Evolutionary conservation across 2,329 filamentous ascomycete species (phyloP), one percentile per base, ranked within the genome.

Genomic region (Botrytis paeoniae): DNA sequence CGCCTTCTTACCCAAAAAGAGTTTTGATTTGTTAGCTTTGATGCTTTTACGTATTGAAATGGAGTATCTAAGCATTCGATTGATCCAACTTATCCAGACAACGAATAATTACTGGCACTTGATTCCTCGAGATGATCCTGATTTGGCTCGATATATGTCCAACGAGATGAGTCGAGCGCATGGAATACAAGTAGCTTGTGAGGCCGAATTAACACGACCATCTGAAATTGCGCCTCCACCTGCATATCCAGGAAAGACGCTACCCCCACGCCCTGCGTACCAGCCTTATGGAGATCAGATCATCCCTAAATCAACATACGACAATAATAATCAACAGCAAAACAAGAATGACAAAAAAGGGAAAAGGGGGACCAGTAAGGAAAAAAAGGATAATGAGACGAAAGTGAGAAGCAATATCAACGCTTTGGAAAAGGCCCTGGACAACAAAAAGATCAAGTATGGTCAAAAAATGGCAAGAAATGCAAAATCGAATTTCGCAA

Each of bases 41-140:
- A 73, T 73, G 71, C 71, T 73, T 32, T 61, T 57, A 9, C 57
- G 71, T 22, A 73, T 73, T 3, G 71, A 73, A n/a, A 54, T 73
- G 71, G 71, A 73, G 25, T 73, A 73, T 29, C 22, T 73, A 12
- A 43, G 48, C 22, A 61, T 63, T 1, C 54, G 71, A 5, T 22
- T 73, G 57, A 70, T 70, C 9, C 71, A 73, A 57, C 66, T 73
- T 9, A 29, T 73, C 18, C 57, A 70, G 29, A 64, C 57, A 1
- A 25, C 43, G 20, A 63, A 73, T 22, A 43, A 32, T 4, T 70
- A 63, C 29, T 63, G 65, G 71, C 71, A 73, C 35, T 43, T 73
- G 16, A 45, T 73, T 10, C 71, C 71, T 25, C 41, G 39, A 8
- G 65, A 60, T 43, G 57, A 73, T 48, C 20, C 57, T 9, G 25